phyloP scores from a whole-genome alignment of 2,329 filamentous ascomycete species.

The Scedosporium aurantiacum region DNA sequence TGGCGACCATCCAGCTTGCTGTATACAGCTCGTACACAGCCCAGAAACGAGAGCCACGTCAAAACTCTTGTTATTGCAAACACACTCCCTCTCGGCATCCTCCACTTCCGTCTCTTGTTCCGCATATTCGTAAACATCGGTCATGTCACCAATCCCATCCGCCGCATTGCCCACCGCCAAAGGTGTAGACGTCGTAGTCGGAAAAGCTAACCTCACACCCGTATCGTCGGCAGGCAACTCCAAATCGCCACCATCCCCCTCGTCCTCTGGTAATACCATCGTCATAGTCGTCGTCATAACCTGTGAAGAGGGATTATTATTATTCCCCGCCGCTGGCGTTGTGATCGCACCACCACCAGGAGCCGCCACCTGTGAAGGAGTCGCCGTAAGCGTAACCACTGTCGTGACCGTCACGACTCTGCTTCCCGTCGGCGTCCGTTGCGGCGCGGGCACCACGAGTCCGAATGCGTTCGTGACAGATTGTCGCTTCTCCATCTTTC shows the following conservation, averaged over 20 bases:
- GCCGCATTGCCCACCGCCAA: slow-evolving; percentile 11
- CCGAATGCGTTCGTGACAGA: slow-evolving; percentile 6
- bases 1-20: slow-evolving; percentile 14
- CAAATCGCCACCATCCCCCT: neutral
- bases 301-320: neutral
- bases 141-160: neutral
- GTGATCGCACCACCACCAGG: neutral
- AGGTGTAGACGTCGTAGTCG: slow-evolving; percentile 8
- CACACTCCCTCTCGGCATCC: slow-evolving; percentile 22
- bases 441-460: neutral
- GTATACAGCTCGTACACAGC: slow-evolving; percentile 27
- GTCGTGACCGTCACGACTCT: neutral
- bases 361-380: neutral
- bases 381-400: slow-evolving; percentile 5
- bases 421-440: neutral
- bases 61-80: slow-evolving; percentile 28
- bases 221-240: neutral
- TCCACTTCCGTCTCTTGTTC: slow-evolving; percentile 9
- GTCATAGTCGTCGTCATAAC: slow-evolving; percentile 5
- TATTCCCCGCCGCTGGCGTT: neutral
- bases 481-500: slow-evolving; percentile 6
- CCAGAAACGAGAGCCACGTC: slow-evolving; percentile 25
- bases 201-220: slow-evolving; percentile 2
- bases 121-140: slow-evolving; percentile 2
- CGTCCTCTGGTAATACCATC: slow-evolving; percentile 4